Base-by-base conservation (phyloP, 1,139 yeast genomes). In the Oligophagozyma castellii region DNA sequence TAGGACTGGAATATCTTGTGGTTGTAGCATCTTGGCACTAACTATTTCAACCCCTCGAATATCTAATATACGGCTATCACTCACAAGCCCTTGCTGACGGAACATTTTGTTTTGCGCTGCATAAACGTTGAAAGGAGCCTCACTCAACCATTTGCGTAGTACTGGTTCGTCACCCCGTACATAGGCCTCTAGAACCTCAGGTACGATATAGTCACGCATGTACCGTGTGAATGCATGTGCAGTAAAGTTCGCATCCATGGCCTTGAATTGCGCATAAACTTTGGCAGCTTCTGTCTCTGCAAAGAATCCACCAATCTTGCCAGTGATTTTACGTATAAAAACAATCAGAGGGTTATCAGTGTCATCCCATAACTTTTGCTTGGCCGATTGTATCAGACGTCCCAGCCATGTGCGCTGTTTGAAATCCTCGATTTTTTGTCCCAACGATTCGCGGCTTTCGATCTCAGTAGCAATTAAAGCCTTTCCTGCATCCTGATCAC, bases 281-380 rank as follows among this genome's bases (percentile, higher is more conserved):
- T 79, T 77, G 19, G 95, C 96, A 40, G 83, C 75, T 59, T 92
- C 99, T 24, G 96, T 92, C 59, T 92, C 99, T 15, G 92, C 89
- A 50, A 92, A 89, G 46, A 83, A 71, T 4, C 93, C 84, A 29
- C 93, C 77, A 32, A 89, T 62, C 49, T 81, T 79, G 50, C 77
- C 86, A 23, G 79, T 53, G 22, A 92, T 61, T 12, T 92, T 79
- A 60, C 98, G 73, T 31, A 89, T 57, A 27, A 80, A 60, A 12
- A 92, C 72, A 39, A 92, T 70, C 45, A 92, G 63, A 5, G 95
- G 95, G 55, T 92, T 92, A 48, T 89, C 98, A 32, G 89, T 75
- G 53, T 92, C 98, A 44, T 89, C 95, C 83, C 86, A 78, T 38
- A 65, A 58, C 48, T 70, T 76, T 39, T 72, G 71, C 53, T 73